These are phyloP conservation scores for Solanum tarijense DNA, from an alignment of 257 asterid genomes.

Conservation along the genomic window DNA sequence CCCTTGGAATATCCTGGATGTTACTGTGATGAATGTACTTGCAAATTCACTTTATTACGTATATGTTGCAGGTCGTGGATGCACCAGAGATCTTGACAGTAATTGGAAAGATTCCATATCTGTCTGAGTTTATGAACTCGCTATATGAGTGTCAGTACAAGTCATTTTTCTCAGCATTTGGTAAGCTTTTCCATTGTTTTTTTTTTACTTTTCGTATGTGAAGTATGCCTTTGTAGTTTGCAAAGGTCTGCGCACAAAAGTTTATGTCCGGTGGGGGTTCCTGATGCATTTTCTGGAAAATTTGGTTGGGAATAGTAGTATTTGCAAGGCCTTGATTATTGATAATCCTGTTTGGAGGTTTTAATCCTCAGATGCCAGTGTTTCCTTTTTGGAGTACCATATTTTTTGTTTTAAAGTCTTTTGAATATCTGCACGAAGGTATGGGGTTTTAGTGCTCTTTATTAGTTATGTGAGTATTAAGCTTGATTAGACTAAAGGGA, in stretches of 20 bases:
- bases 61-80: conserved; percentile 71
- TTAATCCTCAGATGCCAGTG: not conserved
- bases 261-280: not conserved
- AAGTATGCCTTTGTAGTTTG: not conserved
- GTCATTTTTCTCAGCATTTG: conserved; percentile 75
- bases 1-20: not conserved
- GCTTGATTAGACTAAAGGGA: not conserved
- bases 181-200: conserved; percentile 25
- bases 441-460: not conserved
- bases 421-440: not conserved
- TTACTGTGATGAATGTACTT: not conserved
- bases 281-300: not conserved
- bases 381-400: not conserved
- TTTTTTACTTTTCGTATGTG: not conserved
- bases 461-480: not conserved
- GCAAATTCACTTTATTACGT: not conserved
- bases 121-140: conserved; percentile 73
- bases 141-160: conserved; percentile 75
- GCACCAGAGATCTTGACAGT: conserved; percentile 91
- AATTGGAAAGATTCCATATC: conserved; percentile 63
- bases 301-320: not conserved
- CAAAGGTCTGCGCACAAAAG: not conserved
- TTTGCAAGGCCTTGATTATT: not conserved
- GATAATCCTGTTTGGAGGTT: not conserved
- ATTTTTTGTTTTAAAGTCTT: not conserved